Evolutionary conservation across 441 rosid genomes (phyloP).

Genomic region (Geranium incanum): DNA sequence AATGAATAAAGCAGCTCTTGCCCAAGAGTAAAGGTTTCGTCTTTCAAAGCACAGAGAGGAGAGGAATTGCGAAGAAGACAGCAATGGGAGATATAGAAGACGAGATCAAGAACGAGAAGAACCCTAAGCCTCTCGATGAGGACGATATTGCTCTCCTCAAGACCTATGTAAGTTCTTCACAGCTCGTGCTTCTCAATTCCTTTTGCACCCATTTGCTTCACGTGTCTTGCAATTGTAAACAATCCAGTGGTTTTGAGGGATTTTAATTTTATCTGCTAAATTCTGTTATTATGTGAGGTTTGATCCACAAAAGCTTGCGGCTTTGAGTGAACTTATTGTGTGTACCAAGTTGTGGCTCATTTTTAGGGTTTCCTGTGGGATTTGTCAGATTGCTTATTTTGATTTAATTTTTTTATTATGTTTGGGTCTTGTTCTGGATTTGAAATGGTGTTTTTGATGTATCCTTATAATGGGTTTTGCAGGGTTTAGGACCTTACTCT

Average conservation of each 20-base stretch:
- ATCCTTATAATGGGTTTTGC: slow-evolving; percentile 8
- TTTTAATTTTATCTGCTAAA: neutral
- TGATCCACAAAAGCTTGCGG: neutral
- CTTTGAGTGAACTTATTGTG: neutral
- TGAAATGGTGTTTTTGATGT: neutral
- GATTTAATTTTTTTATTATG: neutral
- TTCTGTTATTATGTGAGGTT: neutral
- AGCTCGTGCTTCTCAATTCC: neutral
- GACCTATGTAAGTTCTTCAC: slow-evolving; percentile 50
- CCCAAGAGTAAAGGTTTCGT: too few relatives aligned
- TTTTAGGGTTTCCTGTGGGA: neutral
- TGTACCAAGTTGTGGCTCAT: neutral
- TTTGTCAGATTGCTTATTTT: neutral
- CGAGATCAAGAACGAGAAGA: slow-evolving; percentile 75
- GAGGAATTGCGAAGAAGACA: slow-evolving; percentile 18
- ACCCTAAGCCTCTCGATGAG: slow-evolving; percentile 84
- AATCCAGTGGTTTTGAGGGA: neutral
- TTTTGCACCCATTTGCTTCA: neutral
- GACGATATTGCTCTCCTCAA: slow-evolving; percentile 96
- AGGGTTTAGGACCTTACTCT: slow-evolving; percentile 96
- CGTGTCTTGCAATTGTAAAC: neutral
- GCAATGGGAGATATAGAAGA: slow-evolving; percentile 22
- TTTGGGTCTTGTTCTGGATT: neutral
- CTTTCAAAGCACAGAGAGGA: slow-evolving; percentile 21
- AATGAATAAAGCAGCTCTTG: neutral